Evolutionary conservation across 129 eudicot genomes (phyloP), one percentile per base, ranked within the genome.

Genomic region (Kitagawia praeruptora): DNA sequence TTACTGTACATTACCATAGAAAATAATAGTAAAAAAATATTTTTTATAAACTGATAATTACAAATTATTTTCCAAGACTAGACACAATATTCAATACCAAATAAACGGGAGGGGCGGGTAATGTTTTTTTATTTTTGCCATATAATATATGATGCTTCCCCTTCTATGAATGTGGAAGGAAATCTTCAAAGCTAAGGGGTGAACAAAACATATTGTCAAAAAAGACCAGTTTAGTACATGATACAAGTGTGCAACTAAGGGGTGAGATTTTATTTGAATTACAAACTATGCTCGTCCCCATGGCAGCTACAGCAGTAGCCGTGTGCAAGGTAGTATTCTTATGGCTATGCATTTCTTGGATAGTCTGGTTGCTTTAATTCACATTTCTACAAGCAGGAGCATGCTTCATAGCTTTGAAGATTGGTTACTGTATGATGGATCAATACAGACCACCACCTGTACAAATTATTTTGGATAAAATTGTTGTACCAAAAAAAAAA

Each of bases 361-460:
- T n/a, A 4, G 16, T 21, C 38, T 37, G 3, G 31, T 40, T 19
- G 75, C 45, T 41, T 71, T 71, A 41, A 11, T 71, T 71, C n/a
- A 21, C 48, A 40, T 23, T 71, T 11, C 27, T 7, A 39, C 19
- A 42, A 61, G 54, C 77, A 79, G 45, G 28, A 76, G 18, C 75
- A 3, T 9, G 18, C 83, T 45, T 88, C 87, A 93, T 37, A 91
- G 84, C 83, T 91, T 93, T 77, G 98, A 89, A 2, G 56, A 77
- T 58, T 75, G 91, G 76, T 83, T 86, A 81, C 89, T 83, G 86
- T 84, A 94, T 16, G 90, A 74, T 34, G 93, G 92, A 81, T 94
- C 97, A 40, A 94, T 86, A 87, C 98, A 91, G 78, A 91, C 98
- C 28, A 94, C 89, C 64, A 94, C 98, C 98, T 94, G 88, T 34